These are phyloP conservation scores for Suillus paluster DNA, from an alignment of 768 basidiomycete species.

Conservation along the genomic window DNA sequence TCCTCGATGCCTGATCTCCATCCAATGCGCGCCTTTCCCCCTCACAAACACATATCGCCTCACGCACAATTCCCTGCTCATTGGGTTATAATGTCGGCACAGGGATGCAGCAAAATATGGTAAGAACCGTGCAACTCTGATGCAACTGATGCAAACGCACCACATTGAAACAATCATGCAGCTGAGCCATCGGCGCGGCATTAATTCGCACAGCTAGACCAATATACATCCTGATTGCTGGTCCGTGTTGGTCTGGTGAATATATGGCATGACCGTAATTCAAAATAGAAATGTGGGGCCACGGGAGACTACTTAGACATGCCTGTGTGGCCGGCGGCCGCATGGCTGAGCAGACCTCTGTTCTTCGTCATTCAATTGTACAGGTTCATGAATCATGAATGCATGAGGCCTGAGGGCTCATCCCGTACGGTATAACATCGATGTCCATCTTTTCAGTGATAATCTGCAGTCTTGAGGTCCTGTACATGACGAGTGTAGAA, in stretches of 20 bases:
- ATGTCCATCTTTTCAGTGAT: no score
- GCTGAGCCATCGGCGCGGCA: not conserved
- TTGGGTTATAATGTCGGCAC: not conserved
- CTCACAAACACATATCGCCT: not conserved
- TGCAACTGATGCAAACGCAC: not conserved
- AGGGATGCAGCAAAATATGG: not conserved
- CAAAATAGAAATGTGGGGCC: not conserved
- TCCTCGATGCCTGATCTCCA: not conserved
- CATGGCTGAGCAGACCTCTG: not conserved
- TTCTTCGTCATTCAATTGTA: no score
- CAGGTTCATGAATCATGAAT: no score
- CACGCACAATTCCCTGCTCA: not conserved
- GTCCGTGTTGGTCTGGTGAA: not conserved
- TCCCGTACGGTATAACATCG: no score
- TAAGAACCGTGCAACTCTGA: not conserved
- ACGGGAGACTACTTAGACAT: not conserved
- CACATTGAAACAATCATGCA: not conserved
- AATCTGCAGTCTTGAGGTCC: not conserved
- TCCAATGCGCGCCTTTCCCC: not conserved
- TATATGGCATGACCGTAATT: not conserved
- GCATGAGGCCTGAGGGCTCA: no score
- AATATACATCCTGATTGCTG: not conserved
- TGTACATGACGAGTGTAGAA: not conserved
- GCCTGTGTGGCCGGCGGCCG: not conserved
- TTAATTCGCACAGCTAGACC: not conserved